phyloP scores from a whole-genome alignment of 139 green algal genomes.

The Eudorina sp. region DNA sequence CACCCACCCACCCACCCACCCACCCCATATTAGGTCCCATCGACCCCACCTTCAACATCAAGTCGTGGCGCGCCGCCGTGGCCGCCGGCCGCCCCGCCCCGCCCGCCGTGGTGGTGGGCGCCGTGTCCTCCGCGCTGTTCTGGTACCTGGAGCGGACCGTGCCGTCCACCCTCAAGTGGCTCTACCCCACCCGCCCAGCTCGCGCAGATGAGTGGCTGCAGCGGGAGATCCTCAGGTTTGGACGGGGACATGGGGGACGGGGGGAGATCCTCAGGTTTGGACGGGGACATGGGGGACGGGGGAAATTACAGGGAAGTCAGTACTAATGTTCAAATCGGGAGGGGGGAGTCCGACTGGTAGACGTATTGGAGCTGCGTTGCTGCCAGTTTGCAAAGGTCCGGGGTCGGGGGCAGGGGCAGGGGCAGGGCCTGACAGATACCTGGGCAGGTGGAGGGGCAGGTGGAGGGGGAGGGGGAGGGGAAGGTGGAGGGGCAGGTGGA shows the following conservation, averaged over 20 bases:
- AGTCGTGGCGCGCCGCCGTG: background rate
- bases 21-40: slow-evolving; percentile 12
- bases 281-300: background rate
- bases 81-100: slow-evolving; percentile 40
- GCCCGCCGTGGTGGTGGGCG: slow-evolving; percentile 57
- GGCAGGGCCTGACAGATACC: too few relatives aligned
- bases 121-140: slow-evolving; percentile 59
- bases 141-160: slow-evolving; percentile 77
- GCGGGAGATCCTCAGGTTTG: slow-evolving; percentile 83
- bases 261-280: too few relatives aligned
- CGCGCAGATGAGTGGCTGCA: slow-evolving; percentile 87
- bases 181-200: slow-evolving; percentile 83
- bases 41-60: slow-evolving; percentile 41
- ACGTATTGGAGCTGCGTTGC: too few relatives aligned
- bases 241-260: background rate
- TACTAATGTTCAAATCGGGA: too few relatives aligned
- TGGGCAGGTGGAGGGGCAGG: too few relatives aligned
- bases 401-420: too few relatives aligned
- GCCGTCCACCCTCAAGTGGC: slow-evolving; percentile 66
- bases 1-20: background rate
- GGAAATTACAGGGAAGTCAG: too few relatives aligned
- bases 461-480: too few relatives aligned
- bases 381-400: too few relatives aligned
- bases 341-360: too few relatives aligned
- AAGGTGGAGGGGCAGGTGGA: too few relatives aligned